Conservation (phyloP, 1,139 yeast species). For the Debaryomyces nepalensis region DNA sequence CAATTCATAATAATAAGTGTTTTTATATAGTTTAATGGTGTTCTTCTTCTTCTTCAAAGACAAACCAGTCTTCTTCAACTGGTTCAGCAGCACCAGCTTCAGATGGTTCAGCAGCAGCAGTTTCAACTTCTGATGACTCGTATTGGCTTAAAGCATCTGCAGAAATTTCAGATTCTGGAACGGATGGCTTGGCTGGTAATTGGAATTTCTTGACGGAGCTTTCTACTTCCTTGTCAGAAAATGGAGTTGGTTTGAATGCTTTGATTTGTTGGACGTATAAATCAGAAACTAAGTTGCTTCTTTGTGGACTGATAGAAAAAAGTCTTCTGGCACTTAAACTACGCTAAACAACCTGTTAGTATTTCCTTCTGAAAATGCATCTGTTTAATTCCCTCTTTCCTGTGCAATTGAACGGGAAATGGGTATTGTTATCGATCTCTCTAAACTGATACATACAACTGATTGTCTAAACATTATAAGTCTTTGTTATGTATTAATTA, state of each 20-base stretch:
- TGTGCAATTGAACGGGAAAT: no score
- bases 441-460: constrained; percentile 36
- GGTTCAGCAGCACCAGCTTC: constrained; percentile 48
- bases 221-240: constrained; percentile 74
- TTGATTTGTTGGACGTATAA: constrained; percentile 86
- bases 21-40: constrained; percentile 44
- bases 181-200: constrained; percentile 73
- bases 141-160: constrained; percentile 77
- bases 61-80: constrained; percentile 80
- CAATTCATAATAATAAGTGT: constrained; percentile 9
- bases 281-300: constrained; percentile 75
- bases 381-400: no score
- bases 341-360: constrained; percentile 30
- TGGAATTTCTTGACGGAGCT: constrained; percentile 82
- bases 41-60: constrained; percentile 79
- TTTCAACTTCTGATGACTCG: constrained; percentile 78
- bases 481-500: constrained; percentile 7
- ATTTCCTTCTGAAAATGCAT: no score
- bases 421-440: background rate
- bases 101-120: constrained; percentile 47
- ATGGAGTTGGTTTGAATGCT: constrained; percentile 83
- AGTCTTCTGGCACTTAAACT: constrained; percentile 45
- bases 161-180: constrained; percentile 75
- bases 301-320: constrained; percentile 50
- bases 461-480: constrained; percentile 47